These are phyloP conservation scores for Setomelanomma holmii DNA, from an alignment of 2,329 filamentous ascomycete genomes.

Conservation along the genomic window DNA sequence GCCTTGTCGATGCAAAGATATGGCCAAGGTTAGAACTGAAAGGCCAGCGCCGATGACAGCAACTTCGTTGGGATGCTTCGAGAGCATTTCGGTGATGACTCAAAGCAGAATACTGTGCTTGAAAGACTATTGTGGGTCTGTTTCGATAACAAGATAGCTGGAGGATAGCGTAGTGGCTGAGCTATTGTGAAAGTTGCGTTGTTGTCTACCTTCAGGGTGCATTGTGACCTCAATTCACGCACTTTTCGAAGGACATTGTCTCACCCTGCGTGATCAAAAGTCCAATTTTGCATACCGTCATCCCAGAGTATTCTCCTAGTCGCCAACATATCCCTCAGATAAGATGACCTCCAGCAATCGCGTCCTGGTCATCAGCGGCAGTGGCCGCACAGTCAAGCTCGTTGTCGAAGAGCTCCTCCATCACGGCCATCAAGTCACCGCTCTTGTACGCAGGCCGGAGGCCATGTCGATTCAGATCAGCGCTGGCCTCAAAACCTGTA, in stretches of 20 bases:
- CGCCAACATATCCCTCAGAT: background rate
- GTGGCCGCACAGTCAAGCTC: constrained; percentile 56
- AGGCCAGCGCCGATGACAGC: constrained; percentile 59
- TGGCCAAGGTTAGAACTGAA: constrained; percentile 62
- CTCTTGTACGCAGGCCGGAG: constrained; percentile 53
- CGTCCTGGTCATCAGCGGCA: constrained; percentile 57
- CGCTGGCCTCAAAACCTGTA: constrained; percentile 48
- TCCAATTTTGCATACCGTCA: no score
- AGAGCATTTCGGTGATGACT: constrained; percentile 3
- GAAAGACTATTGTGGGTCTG: no score
- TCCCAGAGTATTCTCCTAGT: background rate
- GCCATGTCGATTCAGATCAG: constrained; percentile 31
- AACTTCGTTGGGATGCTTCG: constrained; percentile 28
- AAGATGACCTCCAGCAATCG: constrained; percentile 33
- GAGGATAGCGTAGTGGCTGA: no score
- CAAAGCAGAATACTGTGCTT: no score
- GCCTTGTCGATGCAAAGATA: constrained; percentile 60
- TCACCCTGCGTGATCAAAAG: no score
- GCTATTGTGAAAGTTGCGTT: no score
- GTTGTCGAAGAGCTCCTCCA: constrained; percentile 52
- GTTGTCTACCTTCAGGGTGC: no score
- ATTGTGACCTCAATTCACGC: no score
- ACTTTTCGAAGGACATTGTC: no score
- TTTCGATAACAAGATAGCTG: no score
- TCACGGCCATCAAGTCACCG: constrained; percentile 53